Base-by-base conservation (phyloP, 148 eudicot genomes). In the Rhododendron williamsianum region DNA sequence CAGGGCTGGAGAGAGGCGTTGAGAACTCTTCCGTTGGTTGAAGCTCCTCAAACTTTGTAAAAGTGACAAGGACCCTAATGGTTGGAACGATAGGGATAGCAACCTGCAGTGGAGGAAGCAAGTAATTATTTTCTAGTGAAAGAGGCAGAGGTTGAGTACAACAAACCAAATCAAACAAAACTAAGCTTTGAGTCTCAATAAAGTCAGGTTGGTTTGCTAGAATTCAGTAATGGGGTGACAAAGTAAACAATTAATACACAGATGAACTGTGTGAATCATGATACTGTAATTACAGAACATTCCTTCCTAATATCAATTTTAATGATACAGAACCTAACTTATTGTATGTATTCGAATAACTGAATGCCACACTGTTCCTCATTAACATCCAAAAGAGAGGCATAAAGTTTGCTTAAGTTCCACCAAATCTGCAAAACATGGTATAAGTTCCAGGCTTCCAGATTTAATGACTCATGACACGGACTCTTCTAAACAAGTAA, bases 11-110 rank as follows among this genome's bases (percentile, higher is more conserved):
- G 69, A 89, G 97, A 65, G 99, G 98, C 45, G 98, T 97, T 12
- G 92, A 92, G 87, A 95, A 95, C 83, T 97, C 99, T 85, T 97
- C 99, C 15, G 58, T 43, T 33, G 95, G 89, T 81, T 91, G 96
- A 81, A 95, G 93, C 88, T 95, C 98, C 91, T 97, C 98, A 72
- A 97, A 95, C 84, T 97, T 97, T 33, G 99, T 95, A 85, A 97
- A 97, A 9, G 99, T 97, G 35, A 97, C 91, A 15, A 97, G 91
- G 5, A 97, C 99, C 88, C 98, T 89, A 71, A 97, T 95, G 6
- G 99, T 97, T 72, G 99, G 99, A 76, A 97, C 98, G 12, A 97
- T 93, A 30, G 99, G 98, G 78, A 97, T 93, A 52, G 99, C 99
- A 87, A 95, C 88, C 99, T 97, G 91, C 90, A 90, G 48, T 48